Evolutionary conservation across 208 protist genomes (phyloP).

Genomic region (Phytomonas francai): DNA sequence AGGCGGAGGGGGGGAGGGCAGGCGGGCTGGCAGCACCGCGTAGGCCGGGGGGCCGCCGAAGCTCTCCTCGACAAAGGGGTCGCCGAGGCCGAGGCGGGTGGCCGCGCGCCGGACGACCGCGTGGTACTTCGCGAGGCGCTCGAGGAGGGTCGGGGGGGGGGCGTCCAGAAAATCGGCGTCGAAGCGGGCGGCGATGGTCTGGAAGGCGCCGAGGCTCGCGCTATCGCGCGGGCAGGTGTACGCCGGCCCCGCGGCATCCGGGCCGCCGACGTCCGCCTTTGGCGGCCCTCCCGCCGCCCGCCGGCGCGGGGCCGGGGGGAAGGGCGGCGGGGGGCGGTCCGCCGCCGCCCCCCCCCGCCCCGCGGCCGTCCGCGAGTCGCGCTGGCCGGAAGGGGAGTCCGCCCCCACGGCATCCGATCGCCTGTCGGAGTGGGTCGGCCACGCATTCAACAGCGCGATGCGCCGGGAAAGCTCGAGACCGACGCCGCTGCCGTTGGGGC

Average conservation of each 20-base stretch:
- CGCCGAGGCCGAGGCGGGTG: conserved; percentile 15
- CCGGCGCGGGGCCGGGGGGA: background rate
- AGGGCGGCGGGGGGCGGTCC: background rate
- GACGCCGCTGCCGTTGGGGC: conserved; percentile 35
- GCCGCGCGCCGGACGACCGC: conserved; percentile 20
- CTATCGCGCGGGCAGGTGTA: conserved; percentile 47
- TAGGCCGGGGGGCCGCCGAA: conserved; percentile 13
- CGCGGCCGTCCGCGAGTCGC: background rate
- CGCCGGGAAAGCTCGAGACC: conserved; percentile 53
- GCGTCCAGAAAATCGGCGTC: conserved; percentile 12
- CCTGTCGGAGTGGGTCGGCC: conserved; percentile 6
- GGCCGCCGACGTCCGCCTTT: too few relatives aligned
- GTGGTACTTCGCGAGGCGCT: conserved; percentile 39
- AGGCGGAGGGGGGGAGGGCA: background rate
- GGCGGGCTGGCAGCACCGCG: conserved; percentile 13
- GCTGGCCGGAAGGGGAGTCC: too few relatives aligned
- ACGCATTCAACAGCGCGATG: conserved; percentile 28
- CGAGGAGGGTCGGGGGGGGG: conserved; percentile 13
- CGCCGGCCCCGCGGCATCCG: too few relatives aligned
- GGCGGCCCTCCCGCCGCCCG: conserved; percentile 2
- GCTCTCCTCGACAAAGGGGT: conserved; percentile 17
- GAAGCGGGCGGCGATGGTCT: conserved; percentile 16
- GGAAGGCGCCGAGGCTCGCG: conserved; percentile 34
- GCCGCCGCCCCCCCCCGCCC: background rate
- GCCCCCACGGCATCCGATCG: too few relatives aligned